Base-by-base conservation (phyloP, 2,329 filamentous ascomycete species). In the Ophiognomonia clavigignenti-juglandacearum region DNA sequence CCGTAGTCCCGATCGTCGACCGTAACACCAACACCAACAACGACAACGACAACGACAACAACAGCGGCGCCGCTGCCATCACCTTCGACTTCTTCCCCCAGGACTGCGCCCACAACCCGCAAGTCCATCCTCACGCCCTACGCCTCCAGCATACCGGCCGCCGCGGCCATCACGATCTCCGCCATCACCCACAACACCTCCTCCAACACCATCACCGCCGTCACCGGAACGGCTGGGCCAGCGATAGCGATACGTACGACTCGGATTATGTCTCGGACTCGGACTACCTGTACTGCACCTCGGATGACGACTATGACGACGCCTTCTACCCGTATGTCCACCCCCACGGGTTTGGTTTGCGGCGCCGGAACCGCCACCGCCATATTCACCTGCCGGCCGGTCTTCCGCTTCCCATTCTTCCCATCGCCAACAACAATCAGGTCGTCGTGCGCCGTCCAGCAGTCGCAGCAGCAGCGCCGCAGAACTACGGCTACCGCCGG, bases 401-500 rank as follows among this genome's bases (percentile, higher is more conserved):
- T 8, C 34, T 6, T 3, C 9, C 18, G 7, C 22, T 35, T 26
- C 24, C 24, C 24, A 6, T 26, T 26, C 36, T 18, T 16, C 27
- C 8, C 34, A 4, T n/a, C n/a, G 9, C 11, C 27, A n/a, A 20
- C 29, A 19, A 19, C 24, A n/a, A n/a, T n/a, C n/a, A n/a, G n/a
- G 24, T 29, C 35, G 4, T 26, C 18, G 10, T 27, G 40, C 38
- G 23, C 20, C 4, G 8, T 22, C 19, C 31, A 34, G 14, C 35
- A 40, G 19, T 11, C 19, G 8, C 29, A 23, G 6, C 39, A 10
- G 19, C 46, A 20, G 5, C 39, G 29, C 46, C 45, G n/a, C 37
- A 37, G 6, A 22, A 31, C 22, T 39, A 48, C 14, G 37, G 48
- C 7, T 51, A 48, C 45, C 45, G 48, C 8, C 37, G 45, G 13